Conservation (phyloP, 2,329 filamentous ascomycete genomes). For the Arthrobotrys sinensis region DNA sequence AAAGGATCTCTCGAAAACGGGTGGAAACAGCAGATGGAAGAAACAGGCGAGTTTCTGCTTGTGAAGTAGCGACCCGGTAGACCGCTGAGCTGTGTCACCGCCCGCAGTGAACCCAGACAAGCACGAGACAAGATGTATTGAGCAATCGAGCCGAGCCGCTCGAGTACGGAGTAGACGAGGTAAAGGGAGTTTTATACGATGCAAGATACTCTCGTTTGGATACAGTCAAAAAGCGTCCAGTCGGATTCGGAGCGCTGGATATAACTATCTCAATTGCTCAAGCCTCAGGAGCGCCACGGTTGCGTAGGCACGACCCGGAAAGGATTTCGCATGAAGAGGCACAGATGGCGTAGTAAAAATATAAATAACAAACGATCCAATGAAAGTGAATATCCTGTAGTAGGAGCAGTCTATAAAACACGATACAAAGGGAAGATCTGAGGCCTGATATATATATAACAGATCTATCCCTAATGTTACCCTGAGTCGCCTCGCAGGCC, state of each 20-base stretch:
- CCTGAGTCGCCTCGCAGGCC: too few species aligned
- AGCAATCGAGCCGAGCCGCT: conserved; percentile 41
- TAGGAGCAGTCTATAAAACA: too few species aligned
- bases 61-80: neutral
- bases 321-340: neutral
- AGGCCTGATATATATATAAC: too few species aligned
- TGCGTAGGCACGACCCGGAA: neutral
- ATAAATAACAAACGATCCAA: neutral
- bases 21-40: neutral
- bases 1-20: neutral
- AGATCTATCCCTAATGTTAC: too few species aligned
- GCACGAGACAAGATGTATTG: conserved; percentile 33
- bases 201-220: neutral
- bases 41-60: too few species aligned
- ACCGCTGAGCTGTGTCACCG: neutral
- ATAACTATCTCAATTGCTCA: neutral
- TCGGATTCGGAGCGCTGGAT: conserved; percentile 25
- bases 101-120: neutral
- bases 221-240: conserved; percentile 15
- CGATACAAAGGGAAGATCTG: too few species aligned
- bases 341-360: neutral
- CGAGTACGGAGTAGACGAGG: conserved; percentile 32
- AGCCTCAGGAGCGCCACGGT: neutral
- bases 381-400: too few species aligned
- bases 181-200: neutral